Base-by-base conservation (phyloP, 257 asterid species). In the Orobanche coerulescens region DNA sequence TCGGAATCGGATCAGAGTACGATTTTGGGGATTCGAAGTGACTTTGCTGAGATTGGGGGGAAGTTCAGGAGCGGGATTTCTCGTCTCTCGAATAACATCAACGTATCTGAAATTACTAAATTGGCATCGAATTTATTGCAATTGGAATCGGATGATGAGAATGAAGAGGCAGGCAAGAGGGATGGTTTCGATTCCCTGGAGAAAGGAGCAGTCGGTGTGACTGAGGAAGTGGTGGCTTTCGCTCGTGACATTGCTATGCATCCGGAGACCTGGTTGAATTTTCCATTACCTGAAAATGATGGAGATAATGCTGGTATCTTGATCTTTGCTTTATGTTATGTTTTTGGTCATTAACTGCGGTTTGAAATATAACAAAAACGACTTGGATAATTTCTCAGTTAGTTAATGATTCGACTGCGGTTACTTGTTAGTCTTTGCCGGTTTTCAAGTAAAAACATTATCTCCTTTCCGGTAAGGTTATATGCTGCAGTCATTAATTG, bases 181-280 rank as follows among this genome's bases (percentile, higher is more conserved):
- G 68, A 16, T 24, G 71, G 61, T 26, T 31, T 65, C 42, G 71
- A 53, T 61, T 76, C 74, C 23, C 19, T 36, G 39, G 70, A 60
- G 46, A 25, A 43, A 36, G 90, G 85, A 46, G 85, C 77, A n/a
- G 76, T 89, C 28, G 99, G 99, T 28, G 90, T 86, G 64, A 89
- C 88, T 22, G 88, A 83, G 71, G 95, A 93, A 62, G 96, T 84
- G 57, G 86, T 86, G 72, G 81, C 78, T 25, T 93, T 89, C 62
- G 95, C 77, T 0, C 82, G 89, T 49, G 92, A 93, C 36, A 76
- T 93, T 22, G 81, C 96, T 33, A 69, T 80, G 87, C 97, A 89
- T 79, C 96, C 95, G 0, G 95, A 84, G 79, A 89, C 97, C 28
- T 93, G 99, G 99, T 65, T 89, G 76, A 87, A 89, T 76, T 93